Conservation (phyloP, 768 basidiomycete genomes). For the Agrocybe pediades region DNA sequence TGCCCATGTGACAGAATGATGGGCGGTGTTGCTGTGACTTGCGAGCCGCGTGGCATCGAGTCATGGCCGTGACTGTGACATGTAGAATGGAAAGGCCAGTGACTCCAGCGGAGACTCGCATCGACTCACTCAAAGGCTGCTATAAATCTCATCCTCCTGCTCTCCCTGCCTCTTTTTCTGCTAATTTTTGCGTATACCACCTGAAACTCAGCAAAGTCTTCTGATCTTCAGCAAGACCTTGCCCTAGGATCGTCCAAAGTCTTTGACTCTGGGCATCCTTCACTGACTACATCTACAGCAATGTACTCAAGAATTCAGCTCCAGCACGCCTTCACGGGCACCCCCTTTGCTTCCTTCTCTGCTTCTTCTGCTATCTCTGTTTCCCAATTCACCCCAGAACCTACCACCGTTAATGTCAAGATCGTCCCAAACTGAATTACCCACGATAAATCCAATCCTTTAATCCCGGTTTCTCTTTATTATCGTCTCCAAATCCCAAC, state of each 20-base stretch:
- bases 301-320: constrained; percentile 38
- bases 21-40: constrained; percentile 16
- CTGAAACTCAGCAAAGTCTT: constrained; percentile 17
- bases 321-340: constrained; percentile 24
- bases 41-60: constrained; percentile 21
- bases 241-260: constrained; percentile 47
- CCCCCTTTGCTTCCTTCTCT: constrained; percentile 15
- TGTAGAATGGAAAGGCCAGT: constrained; percentile 17
- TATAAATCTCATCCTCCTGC: constrained; percentile 17
- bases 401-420: constrained; percentile 32
- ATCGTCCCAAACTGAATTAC: constrained; percentile 35
- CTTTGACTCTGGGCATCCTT: constrained; percentile 40
- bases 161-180: not conserved
- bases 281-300: constrained; percentile 28
- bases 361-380: constrained; percentile 12
- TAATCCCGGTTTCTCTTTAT: constrained; percentile 31
- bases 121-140: constrained; percentile 7
- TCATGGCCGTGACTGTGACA: constrained; percentile 13
- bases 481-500: constrained; percentile 27
- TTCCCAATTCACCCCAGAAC: constrained; percentile 6
- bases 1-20: constrained; percentile 3
- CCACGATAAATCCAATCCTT: constrained; percentile 12
- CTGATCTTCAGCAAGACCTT: constrained; percentile 38
- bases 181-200: not conserved
- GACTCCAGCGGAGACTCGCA: constrained; percentile 15